Evolutionary conservation across 441 rosid genomes (phyloP).

Genomic region (Lagerstroemia fauriei): DNA sequence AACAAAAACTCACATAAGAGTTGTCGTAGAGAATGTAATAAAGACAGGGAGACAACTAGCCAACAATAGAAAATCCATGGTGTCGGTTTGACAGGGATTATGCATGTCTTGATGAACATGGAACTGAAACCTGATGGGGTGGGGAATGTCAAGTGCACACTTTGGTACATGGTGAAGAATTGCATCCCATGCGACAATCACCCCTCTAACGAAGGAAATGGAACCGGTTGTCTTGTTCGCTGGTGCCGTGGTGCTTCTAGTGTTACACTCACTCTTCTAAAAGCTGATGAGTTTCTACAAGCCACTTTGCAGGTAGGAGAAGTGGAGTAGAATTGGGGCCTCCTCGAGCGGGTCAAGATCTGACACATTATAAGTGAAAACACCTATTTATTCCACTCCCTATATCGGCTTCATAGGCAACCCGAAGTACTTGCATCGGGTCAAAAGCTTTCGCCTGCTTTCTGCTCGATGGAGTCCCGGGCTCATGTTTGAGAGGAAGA

Average conservation of each 20-base stretch:
- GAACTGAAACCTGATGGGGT: constrained; percentile 58
- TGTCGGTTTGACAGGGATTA: constrained; percentile 72
- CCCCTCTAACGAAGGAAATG: constrained; percentile 62
- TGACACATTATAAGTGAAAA: constrained; percentile 72
- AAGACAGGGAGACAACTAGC: constrained; percentile 51
- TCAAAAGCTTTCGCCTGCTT: constrained; percentile 67
- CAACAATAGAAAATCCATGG: constrained; percentile 53
- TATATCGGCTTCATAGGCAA: constrained; percentile 51
- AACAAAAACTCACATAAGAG: too few relatives aligned
- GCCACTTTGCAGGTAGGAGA: constrained; percentile 63
- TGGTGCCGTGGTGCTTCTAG: constrained; percentile 83
- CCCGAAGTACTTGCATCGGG: constrained; percentile 43
- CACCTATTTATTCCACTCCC: constrained; percentile 58
- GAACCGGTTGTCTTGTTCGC: constrained; percentile 62
- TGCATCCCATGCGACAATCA: constrained; percentile 63
- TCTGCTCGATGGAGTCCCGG: constrained; percentile 50
- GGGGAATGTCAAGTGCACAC: constrained; percentile 63
- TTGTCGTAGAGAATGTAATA: constrained; percentile 51
- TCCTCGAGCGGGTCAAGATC: constrained; percentile 61
- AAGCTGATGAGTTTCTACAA: constrained; percentile 64
- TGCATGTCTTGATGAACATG: constrained; percentile 66
- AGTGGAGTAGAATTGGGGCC: constrained; percentile 60
- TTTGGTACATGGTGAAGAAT: constrained; percentile 57
- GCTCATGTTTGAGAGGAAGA: constrained; percentile 52
- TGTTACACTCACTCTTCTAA: constrained; percentile 56